Percentiles rank a stretch among this genome's conserved stretches.
Conservation (phyloP, 768 basidiomycete genomes). For the Pleurotus salmoneostramineus region DNA sequence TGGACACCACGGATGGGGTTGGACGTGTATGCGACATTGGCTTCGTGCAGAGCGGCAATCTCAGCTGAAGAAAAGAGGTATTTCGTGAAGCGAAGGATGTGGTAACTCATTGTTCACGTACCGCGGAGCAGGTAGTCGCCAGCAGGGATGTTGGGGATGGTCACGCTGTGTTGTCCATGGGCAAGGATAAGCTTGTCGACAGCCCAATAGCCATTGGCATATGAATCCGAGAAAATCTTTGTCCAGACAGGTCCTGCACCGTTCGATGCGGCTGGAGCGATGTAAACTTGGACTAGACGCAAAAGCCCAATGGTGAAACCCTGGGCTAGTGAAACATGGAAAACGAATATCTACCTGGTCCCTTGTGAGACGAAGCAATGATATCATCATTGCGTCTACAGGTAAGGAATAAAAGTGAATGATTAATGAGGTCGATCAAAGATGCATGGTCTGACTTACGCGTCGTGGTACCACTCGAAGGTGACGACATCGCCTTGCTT, state of each 20-base stretch:
- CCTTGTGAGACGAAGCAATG: constrained; percentile 29
- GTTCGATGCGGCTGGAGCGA: constrained; percentile 24
- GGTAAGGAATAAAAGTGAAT: neutral
- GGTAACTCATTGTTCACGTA: no score
- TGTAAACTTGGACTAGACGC: constrained; percentile 25
- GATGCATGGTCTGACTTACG: constrained; percentile 14
- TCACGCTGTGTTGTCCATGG: constrained; percentile 27
- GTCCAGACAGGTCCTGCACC: constrained; percentile 28
- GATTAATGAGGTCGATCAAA: neutral
- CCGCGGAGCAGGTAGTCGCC: constrained; percentile 30
- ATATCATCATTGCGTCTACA: constrained; percentile 31
- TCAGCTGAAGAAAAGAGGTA: constrained; percentile 34
- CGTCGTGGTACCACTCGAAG: constrained; percentile 31
- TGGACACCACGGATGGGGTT: constrained; percentile 40
- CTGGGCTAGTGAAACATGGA: no score
- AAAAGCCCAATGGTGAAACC: no score
- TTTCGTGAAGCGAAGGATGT: no score
- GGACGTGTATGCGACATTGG: constrained; percentile 21
- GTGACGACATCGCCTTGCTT: constrained; percentile 27
- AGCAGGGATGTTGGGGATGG: constrained; percentile 27
- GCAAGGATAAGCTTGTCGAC: constrained; percentile 26
- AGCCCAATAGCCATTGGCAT: constrained; percentile 21
- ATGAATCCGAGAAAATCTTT: constrained; percentile 26
- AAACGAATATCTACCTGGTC: constrained; percentile 21
- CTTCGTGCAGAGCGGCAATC: constrained; percentile 29